Base-by-base conservation (phyloP, 306 rosid species). In the Dicorynia guianensis region DNA sequence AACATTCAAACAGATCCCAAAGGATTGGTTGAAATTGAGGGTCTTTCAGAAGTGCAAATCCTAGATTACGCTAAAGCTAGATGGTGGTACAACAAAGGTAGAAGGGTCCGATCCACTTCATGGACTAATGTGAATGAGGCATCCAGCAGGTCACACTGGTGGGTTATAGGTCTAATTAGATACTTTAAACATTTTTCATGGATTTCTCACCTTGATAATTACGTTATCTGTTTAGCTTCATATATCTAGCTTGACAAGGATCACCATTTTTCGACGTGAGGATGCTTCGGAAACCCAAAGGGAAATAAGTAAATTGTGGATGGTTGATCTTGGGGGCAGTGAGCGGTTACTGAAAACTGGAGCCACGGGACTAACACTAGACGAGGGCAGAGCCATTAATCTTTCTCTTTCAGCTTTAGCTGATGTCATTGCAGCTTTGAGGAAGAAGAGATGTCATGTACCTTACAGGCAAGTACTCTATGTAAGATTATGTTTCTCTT, bases 121-220 rank as follows among this genome's bases (percentile, higher is more conserved):
- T 92, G 96, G 98, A 94, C 98, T 60, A 90, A 80, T 76, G 98
- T 94, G 53, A 94, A 94, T 4, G 97, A 94, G 76, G 78, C 97
- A 38, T 94, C 98, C 59, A 94, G 98, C 89, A 89, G 97, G 87
- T 94, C 98, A 62, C 98, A 94, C 89, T 94, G 97, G 98, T 94
- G 90, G 82, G 93, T 88, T 61, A 70, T 78, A 77, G 86, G 75
- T 81, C 85, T 72, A 71, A 38, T 72, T 77, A 84, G 65, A 72
- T 48, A 8, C 69, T 72, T 84, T 15, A 63, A 76, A 79, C 73
- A 53, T 58, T 71, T 84, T 81, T 72, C 65, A 69, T 83, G 77
- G 83, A 70, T 87, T 89, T 85, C 86, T 94, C 84, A 78, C 87
- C 91, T 92, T 87, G 96, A 86, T 87, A 83, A 82, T 87, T 90